Evolutionary conservation across 305 asterid genomes (phyloP), one percentile per base, ranked within the genome.

Genomic region (Solanum aculeatissimum): DNA sequence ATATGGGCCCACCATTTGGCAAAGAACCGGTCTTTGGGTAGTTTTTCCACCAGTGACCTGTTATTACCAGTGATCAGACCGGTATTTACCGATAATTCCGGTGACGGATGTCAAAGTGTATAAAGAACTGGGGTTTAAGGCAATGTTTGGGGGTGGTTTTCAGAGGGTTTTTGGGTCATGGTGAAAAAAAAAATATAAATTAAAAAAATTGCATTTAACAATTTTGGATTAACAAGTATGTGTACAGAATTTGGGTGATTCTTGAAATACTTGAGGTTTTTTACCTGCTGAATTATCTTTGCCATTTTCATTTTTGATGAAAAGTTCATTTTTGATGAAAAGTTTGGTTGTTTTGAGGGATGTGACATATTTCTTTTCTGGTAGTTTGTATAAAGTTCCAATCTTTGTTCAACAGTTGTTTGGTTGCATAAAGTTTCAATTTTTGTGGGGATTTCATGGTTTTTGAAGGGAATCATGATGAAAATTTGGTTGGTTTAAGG

Each of bases 101-200:
- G 95, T 92, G 77, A 83, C 89, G 81, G 69, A 84, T 92, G 90
- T 91, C 94, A 88, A 7, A 51, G 90, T 91, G 89, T 93, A 91
- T 92, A 93, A 93, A 77, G 92, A 87, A 87, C 87, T 89, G 79
- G 93, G 95, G 94, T 92, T 92, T 92, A 88, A 91, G 93, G 90
- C 42, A 23, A 85, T 87, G 86, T 81, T 35, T 51, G 85, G 13
- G 8, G 87, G 89, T 90, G 90, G 89, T 27, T 89, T 90, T 91
- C 92, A 86, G 87, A 85, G 92, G 95, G 94, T 90, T 92, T 93
- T 92, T 89, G 70, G 15, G 71, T 2, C 7, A 82, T 19, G 75
- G 55, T 62, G 47, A 21, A 27, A 65, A 53, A 18, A 65, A 66
- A 5, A 27, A 45, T 2, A 4, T 1, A 45, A 15, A 4, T 0